Evolutionary conservation across 768 basidiomycete genomes (phyloP), one percentile per base, ranked within the genome.

Genomic region (Crassisporium funariophilum): DNA sequence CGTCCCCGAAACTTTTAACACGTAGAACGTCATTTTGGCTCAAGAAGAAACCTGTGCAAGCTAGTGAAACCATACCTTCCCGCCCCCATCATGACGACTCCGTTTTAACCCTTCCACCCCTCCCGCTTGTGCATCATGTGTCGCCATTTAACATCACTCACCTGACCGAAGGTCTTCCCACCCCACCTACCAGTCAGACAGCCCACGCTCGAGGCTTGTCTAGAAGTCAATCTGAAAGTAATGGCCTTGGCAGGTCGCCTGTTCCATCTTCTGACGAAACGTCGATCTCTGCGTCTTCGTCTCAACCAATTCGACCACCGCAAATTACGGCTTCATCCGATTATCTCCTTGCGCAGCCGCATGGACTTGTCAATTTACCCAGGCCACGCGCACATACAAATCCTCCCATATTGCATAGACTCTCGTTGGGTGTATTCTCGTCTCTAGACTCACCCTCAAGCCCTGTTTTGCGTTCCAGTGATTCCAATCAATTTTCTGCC

Each of bases 21-120:
- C 78, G 84, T 41, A 81, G 80, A 60, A 57, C 81, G 8, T 88
- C 87, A 5, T 87, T 88, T 56, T 88, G 86, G 85, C 70, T 68
- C 36, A 76, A 79, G 48, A 82, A 73, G 65, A 73, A 78, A 34
- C 44, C 23, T 13, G 23, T 21, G 4, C 45, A 42, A 9, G 23
- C 47, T 12, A 38, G 29, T 12, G 43, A 50, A 51, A 19, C 44
- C 23, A 41, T 34, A 13, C 42, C 19, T 22, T 12, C 37, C 16
- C 48, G 50, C 37, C 44, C 49, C 35, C 61, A 37, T 36, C 35
- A 36, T 48, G 38, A 40, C 19, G 23, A 27, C 35, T 47, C 41
- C 13, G 15, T 46, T 33, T 29, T 57, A 31, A 35, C 44, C 15
- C 47, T 56, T 9, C 62, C 54, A 1, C 53, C 62, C 22, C 61